Evolutionary conservation across 805 yeast species (phyloP).

Genomic region (Hanseniaspora occidentalis): DNA sequence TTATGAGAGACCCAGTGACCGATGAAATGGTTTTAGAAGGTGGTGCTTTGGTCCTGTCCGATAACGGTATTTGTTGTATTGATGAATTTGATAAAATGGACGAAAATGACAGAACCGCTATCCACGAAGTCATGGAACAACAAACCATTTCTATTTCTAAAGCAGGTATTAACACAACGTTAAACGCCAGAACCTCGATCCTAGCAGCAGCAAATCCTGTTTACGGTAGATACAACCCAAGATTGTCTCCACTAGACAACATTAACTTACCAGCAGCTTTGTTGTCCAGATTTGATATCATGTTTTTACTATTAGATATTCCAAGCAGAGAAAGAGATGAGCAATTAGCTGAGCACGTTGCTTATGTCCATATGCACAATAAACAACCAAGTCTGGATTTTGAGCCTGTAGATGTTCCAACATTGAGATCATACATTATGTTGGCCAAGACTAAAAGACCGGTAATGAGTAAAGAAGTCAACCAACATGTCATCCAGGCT

Average conservation of each 20-base stretch:
- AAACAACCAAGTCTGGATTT: slow-evolving; percentile 68
- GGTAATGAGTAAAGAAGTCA: slow-evolving; percentile 67
- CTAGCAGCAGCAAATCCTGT: slow-evolving; percentile 98
- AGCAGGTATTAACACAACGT: slow-evolving; percentile 93
- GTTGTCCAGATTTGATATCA: slow-evolving; percentile 83
- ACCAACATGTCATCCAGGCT: slow-evolving; percentile 72
- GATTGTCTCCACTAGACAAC: slow-evolving; percentile 83
- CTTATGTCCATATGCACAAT: slow-evolving; percentile 91
- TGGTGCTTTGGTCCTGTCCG: slow-evolving; percentile 94
- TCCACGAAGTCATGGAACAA: slow-evolving; percentile 99
- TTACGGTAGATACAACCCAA: slow-evolving; percentile 87
- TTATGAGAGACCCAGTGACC: slow-evolving; percentile 97
- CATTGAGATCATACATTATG: slow-evolving; percentile 79
- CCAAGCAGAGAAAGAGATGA: slow-evolving; percentile 75
- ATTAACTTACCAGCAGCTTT: slow-evolving; percentile 95
- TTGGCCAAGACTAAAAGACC: slow-evolving; percentile 81
- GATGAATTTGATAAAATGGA: slow-evolving; percentile 99
- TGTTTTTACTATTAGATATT: slow-evolving; percentile 75
- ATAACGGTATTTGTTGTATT: slow-evolving; percentile 95
- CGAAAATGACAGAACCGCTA: slow-evolving; percentile 91
- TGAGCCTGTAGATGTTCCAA: slow-evolving; percentile 64
- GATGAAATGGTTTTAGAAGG: slow-evolving; percentile 98
- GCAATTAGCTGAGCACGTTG: slow-evolving; percentile 82
- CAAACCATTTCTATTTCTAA: slow-evolving; percentile 95
- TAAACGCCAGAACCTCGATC: slow-evolving; percentile 90